These are phyloP conservation scores for Tolypocladium cylindrosporum DNA, from an alignment of 2,329 filamentous ascomycete species.

Conservation along the genomic window DNA sequence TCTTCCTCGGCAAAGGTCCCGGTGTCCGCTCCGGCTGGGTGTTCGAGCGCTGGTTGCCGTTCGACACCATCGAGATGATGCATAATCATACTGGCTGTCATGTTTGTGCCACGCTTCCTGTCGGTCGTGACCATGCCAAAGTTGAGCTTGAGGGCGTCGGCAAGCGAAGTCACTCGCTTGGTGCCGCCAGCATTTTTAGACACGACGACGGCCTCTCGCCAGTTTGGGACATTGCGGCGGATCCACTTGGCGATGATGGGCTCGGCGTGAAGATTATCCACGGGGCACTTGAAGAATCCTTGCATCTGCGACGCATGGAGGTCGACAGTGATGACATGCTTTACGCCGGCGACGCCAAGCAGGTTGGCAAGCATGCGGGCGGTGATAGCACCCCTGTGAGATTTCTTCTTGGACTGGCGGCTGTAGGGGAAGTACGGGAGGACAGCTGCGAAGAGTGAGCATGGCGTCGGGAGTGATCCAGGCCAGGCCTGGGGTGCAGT, in stretches of 20 bases:
- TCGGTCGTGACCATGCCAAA: slow-evolving; percentile 95
- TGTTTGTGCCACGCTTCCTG: slow-evolving; percentile 55
- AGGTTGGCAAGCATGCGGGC: slow-evolving; percentile 96
- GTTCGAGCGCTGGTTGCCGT: slow-evolving; percentile 32
- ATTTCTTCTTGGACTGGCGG: slow-evolving; percentile 98
- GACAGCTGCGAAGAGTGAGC: slow-evolving; percentile 47
- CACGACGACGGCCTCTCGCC: slow-evolving; percentile 88
- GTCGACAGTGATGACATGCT: slow-evolving; percentile 96
- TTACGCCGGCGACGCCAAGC: slow-evolving; percentile 84
- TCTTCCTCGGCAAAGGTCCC: slow-evolving; percentile 8
- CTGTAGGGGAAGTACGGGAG: slow-evolving; percentile 98
- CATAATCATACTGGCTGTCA: slow-evolving; percentile 73
- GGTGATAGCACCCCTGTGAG: slow-evolving; percentile 89
- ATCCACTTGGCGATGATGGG: slow-evolving; percentile 95
- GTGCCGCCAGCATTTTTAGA: slow-evolving; percentile 98
- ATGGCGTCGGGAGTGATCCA: slow-evolving; percentile 6
- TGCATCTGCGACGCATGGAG: slow-evolving; percentile 98
- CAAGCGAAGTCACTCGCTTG: slow-evolving; percentile 90
- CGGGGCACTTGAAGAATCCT: slow-evolving; percentile 95
- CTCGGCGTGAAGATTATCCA: slow-evolving; percentile 95
- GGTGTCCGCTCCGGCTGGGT: slow-evolving; percentile 10
- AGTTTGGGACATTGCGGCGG: slow-evolving; percentile 73
- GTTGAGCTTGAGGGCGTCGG: slow-evolving; percentile 92
- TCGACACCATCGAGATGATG: slow-evolving; percentile 53
- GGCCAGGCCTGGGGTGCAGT: slow-evolving; percentile 6